Conservation (phyloP, 352 stramenopile species). For the Phytophthora litchii region DNA sequence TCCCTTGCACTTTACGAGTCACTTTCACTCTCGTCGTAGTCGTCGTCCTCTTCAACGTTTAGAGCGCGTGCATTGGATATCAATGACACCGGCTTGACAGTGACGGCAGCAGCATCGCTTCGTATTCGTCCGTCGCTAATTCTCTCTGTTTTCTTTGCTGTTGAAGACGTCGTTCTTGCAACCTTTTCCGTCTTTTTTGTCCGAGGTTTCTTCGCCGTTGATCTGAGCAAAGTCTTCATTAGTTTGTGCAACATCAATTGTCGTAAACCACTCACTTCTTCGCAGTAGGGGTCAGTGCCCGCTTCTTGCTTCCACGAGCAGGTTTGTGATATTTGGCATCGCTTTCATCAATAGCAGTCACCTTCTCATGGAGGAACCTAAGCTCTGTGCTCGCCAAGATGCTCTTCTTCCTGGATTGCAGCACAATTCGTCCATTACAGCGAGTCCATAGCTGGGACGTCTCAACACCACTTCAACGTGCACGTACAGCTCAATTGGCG, state of each 20-base stretch:
- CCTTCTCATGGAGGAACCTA: conserved; percentile 59
- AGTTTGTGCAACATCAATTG: neutral
- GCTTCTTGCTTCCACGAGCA: conserved; percentile 36
- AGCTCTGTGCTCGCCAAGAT: conserved; percentile 52
- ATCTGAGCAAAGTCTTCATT: conserved; percentile 8
- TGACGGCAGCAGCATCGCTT: neutral
- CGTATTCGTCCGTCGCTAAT: conserved; percentile 9
- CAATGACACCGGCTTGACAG: conserved; percentile 4
- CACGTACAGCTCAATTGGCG: conserved; percentile 67
- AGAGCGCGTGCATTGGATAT: conserved; percentile 15
- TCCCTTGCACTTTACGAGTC: conserved; percentile 29
- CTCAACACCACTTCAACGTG: conserved; percentile 2
- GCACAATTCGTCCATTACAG: conserved; percentile 2
- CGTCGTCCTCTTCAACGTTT: conserved; percentile 67
- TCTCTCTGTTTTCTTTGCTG: conserved; percentile 8
- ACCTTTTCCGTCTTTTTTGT: conserved; percentile 17
- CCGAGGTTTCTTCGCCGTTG: conserved; percentile 30
- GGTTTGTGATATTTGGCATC: conserved; percentile 63
- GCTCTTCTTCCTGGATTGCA: conserved; percentile 51
- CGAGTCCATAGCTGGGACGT: neutral
- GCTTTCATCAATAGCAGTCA: conserved; percentile 62
- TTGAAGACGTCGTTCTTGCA: neutral
- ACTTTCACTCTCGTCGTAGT: conserved; percentile 82
- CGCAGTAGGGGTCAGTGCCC: conserved; percentile 2
- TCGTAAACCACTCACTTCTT: conserved; percentile 30